These are phyloP conservation scores for Psilocybe tampanensis DNA, from an alignment of 768 basidiomycete genomes.

Conservation along the genomic window DNA sequence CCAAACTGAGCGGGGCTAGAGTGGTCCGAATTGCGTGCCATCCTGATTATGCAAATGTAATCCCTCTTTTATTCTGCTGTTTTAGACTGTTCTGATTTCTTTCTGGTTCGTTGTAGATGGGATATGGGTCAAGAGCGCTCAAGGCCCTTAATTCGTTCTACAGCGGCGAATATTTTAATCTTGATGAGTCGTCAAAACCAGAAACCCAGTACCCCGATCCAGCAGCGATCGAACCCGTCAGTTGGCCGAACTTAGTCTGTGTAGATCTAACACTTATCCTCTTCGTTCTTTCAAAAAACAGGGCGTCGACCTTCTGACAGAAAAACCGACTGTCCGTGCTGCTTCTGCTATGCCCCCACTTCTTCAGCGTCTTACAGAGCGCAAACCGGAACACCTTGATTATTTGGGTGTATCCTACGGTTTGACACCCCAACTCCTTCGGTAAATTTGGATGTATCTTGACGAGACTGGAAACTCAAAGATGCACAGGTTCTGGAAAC, in stretches of 20 bases:
- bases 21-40: constrained; percentile 94
- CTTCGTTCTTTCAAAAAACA: constrained; percentile 18
- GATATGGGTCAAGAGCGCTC: constrained; percentile 90
- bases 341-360: constrained; percentile 87
- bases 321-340: constrained; percentile 73
- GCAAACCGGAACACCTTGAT: constrained; percentile 87
- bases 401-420: constrained; percentile 98
- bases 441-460: constrained; percentile 37
- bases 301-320: constrained; percentile 64
- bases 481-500: constrained; percentile 85
- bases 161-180: constrained; percentile 87
- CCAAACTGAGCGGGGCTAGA: constrained; percentile 85
- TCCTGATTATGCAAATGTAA: constrained; percentile 90
- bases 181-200: constrained; percentile 65
- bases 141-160: constrained; percentile 89
- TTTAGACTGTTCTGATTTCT: neutral
- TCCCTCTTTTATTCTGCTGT: constrained; percentile 25
- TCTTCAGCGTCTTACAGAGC: constrained; percentile 86
- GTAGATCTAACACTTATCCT: neutral
- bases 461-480: constrained; percentile 1
- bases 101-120: constrained; percentile 66
- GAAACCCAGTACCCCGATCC: constrained; percentile 66
- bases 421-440: constrained; percentile 80
- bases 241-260: constrained; percentile 10
- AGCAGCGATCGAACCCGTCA: constrained; percentile 46